Conservation (phyloP, 345 rosid genomes). For the Dimocarpus longan region DNA sequence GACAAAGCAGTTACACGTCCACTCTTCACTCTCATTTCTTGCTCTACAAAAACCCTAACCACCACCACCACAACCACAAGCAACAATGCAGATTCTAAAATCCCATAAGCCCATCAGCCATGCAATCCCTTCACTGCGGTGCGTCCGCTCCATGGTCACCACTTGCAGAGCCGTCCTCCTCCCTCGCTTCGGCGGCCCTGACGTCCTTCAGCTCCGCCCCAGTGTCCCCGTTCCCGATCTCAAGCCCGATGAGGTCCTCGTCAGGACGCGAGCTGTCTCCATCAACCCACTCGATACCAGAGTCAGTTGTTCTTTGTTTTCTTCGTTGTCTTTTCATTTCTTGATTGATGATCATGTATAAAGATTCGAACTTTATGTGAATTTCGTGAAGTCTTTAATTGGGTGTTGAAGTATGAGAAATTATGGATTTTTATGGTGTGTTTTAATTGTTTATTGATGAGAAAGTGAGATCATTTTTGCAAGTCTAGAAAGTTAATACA, state of each 20-base stretch:
- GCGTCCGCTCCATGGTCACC: conserved; percentile 54
- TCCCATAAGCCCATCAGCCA: background rate
- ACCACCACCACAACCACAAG: background rate
- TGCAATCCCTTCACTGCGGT: conserved; percentile 9
- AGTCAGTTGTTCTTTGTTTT: conserved; percentile 46
- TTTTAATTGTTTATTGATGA: no score
- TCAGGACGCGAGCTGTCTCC: conserved; percentile 83
- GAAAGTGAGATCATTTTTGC: no score
- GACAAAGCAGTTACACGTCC: conserved; percentile 42
- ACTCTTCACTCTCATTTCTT: conserved; percentile 14
- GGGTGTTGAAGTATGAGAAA: no score
- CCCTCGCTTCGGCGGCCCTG: conserved; percentile 92
- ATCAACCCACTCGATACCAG: conserved; percentile 91
- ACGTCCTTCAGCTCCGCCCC: conserved; percentile 73
- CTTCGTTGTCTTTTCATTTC: background rate
- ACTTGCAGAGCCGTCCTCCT: conserved; percentile 83
- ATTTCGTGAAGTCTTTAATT: no score
- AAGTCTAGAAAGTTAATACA: no score
- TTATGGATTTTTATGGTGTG: no score
- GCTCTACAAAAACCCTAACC: conserved; percentile 8
- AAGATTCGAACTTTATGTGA: background rate
- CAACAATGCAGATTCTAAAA: conserved; percentile 34
- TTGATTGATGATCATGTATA: conserved; percentile 11
- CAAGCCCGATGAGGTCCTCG: conserved; percentile 76
- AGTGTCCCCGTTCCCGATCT: conserved; percentile 78